Base-by-base conservation (phyloP, 2,329 filamentous ascomycete genomes). In the Chaetomium sp. region DNA sequence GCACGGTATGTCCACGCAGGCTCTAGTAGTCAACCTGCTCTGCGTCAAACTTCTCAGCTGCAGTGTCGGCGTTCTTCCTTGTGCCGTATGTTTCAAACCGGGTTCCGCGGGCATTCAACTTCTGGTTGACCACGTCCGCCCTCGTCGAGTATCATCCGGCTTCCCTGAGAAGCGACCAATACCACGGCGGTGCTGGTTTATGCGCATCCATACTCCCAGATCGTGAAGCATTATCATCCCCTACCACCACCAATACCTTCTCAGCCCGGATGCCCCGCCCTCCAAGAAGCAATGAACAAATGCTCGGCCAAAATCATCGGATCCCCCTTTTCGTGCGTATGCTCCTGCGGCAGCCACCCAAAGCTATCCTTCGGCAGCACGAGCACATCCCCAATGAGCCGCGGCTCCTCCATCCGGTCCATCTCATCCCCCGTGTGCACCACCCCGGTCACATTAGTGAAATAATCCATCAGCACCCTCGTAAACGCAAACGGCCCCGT, bases 261-360 rank as follows among this genome's bases (percentile, higher is more conserved):
- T 42, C 38, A 42, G 3, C 38, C 38, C 16, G 38, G 38, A 7
- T 42, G 38, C 5, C 38, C 4, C 5, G 38, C 38, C 38, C 38
- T 42, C 38, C 38, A 42, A 19, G 38, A 42, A 42, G 38, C 38
- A 42, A 42, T 42, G n/a, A 42, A 42, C 38, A 42, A 50, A 50
- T 50, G 47, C 47, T 50, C 47, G 8, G 25, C 47, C 47, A 50
- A 50, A 16, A 50, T 50, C n/a, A 21, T 25, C 21, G 47, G 47
- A 25, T 50, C 47, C 21, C 47, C 47, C 47, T 50, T 21, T 0
- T 21, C n/a, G 23, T 50, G 47, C n/a, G 47, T 50, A 50, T 50
- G n/a, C 47, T 50, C 47, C n/a, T 50, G 47, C 21, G 47, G 47
- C 21, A 50, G 23, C 47, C 47, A 50, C n/a, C 47, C 47, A 50